These are phyloP conservation scores for Lycium ferocissimum DNA, from an alignment of 257 asterid genomes.

Conservation along the genomic window DNA sequence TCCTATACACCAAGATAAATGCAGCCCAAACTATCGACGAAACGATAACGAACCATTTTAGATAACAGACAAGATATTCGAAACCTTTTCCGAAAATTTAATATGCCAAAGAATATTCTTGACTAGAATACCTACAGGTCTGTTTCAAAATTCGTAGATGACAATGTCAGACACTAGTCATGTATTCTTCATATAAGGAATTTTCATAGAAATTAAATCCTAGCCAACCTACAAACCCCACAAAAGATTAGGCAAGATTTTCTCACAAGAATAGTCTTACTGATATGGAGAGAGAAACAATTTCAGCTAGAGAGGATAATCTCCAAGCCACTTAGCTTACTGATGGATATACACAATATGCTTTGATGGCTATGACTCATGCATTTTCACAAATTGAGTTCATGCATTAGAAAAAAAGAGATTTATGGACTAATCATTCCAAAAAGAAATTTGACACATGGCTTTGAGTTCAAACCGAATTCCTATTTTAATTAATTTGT, in stretches of 20 bases:
- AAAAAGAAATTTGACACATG: background rate
- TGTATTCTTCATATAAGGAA: background rate
- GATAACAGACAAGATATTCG: too few relatives aligned
- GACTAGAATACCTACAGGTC: background rate
- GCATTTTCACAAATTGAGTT: background rate
- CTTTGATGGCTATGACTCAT: background rate
- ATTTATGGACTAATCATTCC: background rate
- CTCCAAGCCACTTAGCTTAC: background rate
- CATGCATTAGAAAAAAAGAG: background rate
- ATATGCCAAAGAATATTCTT: background rate
- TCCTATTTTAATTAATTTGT: too few relatives aligned
- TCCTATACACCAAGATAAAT: too few relatives aligned
- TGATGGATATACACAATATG: background rate
- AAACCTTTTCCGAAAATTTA: background rate
- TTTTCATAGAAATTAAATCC: background rate
- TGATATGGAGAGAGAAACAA: background rate
- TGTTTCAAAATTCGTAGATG: background rate
- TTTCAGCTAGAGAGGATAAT: background rate
- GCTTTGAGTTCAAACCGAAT: too few relatives aligned
- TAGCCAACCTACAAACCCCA: background rate
- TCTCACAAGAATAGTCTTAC: background rate
- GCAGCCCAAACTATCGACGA: too few relatives aligned
- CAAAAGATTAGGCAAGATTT: background rate
- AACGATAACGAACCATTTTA: too few relatives aligned
- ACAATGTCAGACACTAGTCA: background rate